phyloP scores from a whole-genome alignment of 2,329 filamentous ascomycete species.

The Colletotrichum musicola region DNA sequence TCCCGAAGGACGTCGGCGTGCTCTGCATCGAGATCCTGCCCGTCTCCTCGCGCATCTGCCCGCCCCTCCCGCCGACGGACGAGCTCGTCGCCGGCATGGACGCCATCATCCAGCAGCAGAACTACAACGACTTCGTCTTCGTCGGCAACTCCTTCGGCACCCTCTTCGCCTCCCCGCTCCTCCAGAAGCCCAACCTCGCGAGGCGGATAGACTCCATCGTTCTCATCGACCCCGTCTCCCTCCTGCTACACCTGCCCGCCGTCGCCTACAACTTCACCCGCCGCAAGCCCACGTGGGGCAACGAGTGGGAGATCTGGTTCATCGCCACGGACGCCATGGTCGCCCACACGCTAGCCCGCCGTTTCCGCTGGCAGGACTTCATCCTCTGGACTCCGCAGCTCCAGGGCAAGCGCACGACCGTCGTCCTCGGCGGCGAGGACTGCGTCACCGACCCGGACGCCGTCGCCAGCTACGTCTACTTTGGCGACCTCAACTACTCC shows the following conservation, averaged over 20 bases:
- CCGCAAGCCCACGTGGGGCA: conserved; percentile 65
- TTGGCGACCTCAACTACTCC: conserved; percentile 39
- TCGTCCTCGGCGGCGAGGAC: conserved; percentile 43
- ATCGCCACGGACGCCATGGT: conserved; percentile 78
- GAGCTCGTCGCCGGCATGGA: conserved; percentile 40
- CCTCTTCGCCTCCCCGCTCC: conserved; percentile 64
- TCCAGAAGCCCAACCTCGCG: conserved; percentile 52
- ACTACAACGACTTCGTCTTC: conserved; percentile 70
- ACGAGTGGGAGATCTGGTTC: conserved; percentile 78
- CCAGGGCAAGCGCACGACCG: conserved; percentile 45
- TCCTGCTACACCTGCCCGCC: conserved; percentile 76
- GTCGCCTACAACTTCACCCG: conserved; percentile 80
- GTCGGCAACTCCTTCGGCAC: conserved; percentile 76
- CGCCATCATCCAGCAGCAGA: conserved; percentile 68
- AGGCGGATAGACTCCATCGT: conserved; percentile 63
- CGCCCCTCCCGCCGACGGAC: conserved; percentile 45
- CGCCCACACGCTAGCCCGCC: conserved; percentile 71
- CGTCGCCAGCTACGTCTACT: conserved; percentile 44
- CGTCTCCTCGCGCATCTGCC: conserved; percentile 73
- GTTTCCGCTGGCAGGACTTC: conserved; percentile 80
- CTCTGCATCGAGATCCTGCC: conserved; percentile 76
- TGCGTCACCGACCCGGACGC: conserved; percentile 42
- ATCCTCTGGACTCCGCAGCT: conserved; percentile 79
- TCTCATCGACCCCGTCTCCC: conserved; percentile 73
- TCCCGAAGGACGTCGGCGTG: conserved; percentile 65